Evolutionary conservation across 306 rosid species (phyloP).

Genomic region (Argentina anserina): DNA sequence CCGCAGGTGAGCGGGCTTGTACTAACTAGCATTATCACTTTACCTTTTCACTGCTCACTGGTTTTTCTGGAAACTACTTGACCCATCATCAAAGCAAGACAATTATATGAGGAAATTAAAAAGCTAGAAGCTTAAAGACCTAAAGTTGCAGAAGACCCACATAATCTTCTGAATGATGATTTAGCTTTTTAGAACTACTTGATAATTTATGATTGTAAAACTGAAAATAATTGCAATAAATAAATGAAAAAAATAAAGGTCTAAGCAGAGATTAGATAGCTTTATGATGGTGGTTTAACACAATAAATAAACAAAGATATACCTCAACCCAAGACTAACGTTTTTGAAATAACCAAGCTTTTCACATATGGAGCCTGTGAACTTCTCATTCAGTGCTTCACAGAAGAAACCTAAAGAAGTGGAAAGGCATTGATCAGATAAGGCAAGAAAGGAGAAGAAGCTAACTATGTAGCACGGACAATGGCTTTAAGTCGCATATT

Average conservation of each 20-base stretch:
- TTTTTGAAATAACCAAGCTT: background rate
- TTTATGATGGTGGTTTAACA: constrained; percentile 17
- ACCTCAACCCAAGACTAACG: background rate
- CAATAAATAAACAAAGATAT: constrained; percentile 15
- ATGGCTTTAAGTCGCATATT: too few species aligned
- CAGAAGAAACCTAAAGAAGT: constrained; percentile 17
- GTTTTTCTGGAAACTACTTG: constrained; percentile 48
- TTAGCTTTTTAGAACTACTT: constrained; percentile 32
- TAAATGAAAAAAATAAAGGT: background rate
- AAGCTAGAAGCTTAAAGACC: constrained; percentile 23
- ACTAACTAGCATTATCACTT: constrained; percentile 34
- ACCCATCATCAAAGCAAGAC: constrained; percentile 35
- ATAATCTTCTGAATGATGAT: constrained; percentile 16
- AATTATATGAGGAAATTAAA: constrained; percentile 10
- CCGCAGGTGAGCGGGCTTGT: too few species aligned
- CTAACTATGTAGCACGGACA: too few species aligned
- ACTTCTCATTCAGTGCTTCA: constrained; percentile 11
- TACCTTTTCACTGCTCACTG: constrained; percentile 36
- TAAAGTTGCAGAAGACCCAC: constrained; percentile 30
- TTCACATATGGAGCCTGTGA: background rate
- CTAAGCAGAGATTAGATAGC: constrained; percentile 17
- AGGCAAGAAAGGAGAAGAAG: constrained; percentile 22
- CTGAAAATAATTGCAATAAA: constrained; percentile 7
- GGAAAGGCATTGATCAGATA: constrained; percentile 22
- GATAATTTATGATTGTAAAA: constrained; percentile 4